Percentiles rank a stretch among this genome's conserved stretches.
Evolutionary conservation across 2,329 filamentous ascomycete species (phyloP).

Genomic region (Salinomyces thailandicus): DNA sequence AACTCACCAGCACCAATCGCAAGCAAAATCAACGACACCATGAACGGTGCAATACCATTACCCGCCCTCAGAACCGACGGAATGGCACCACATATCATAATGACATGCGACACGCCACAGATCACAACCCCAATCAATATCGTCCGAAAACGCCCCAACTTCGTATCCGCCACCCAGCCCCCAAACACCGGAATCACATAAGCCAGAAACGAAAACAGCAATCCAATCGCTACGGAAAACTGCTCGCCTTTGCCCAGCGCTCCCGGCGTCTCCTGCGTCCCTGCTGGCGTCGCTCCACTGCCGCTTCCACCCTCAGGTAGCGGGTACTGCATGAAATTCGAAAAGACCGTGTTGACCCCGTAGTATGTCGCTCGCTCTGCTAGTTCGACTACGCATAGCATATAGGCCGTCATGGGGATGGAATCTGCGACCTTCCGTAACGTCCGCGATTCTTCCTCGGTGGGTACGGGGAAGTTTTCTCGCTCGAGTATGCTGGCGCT

Average conservation of each 20-base stretch:
- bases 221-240: constrained; percentile 41
- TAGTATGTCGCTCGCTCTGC: constrained; percentile 53
- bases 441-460: constrained; percentile 36
- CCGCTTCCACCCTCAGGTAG: constrained; percentile 38
- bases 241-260: constrained; percentile 50
- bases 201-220: constrained; percentile 48
- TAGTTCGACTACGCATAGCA: constrained; percentile 50
- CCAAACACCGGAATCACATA: constrained; percentile 41
- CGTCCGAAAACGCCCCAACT: constrained; percentile 11
- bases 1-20: constrained; percentile 51
- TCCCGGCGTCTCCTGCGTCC: constrained; percentile 36
- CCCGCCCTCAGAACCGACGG: constrained; percentile 10
- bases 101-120: constrained; percentile 12
- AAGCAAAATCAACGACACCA: constrained; percentile 45
- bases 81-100: constrained; percentile 12
- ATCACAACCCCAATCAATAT: constrained; percentile 14
- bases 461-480: constrained; percentile 27
- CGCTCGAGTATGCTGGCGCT: constrained; percentile 11
- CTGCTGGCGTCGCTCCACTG: constrained; percentile 24
- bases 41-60: constrained; percentile 24
- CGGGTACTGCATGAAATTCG: constrained; percentile 53
- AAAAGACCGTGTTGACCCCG: constrained; percentile 42
- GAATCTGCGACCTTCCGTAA: constrained; percentile 42
- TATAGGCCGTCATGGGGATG: constrained; percentile 44
- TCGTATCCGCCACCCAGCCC: constrained; percentile 13